Percentiles rank a stretch among this genome's conserved stretches.
Conservation (phyloP, 768 basidiomycete genomes). For the Hygrophorus russula region DNA sequence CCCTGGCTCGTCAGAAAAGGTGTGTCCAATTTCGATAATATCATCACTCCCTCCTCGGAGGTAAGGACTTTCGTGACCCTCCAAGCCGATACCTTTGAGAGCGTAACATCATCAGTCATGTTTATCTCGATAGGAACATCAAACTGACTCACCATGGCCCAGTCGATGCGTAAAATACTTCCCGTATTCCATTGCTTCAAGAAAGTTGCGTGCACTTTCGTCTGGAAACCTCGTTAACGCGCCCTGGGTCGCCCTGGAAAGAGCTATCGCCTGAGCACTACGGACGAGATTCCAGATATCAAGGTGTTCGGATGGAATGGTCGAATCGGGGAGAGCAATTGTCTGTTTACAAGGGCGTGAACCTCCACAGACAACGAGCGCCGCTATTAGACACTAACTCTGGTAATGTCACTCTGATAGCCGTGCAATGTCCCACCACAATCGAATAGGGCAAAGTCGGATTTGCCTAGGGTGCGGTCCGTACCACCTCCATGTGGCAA, state of each 20-base stretch:
- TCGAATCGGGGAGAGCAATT: conserved; percentile 47
- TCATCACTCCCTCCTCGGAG: conserved; percentile 57
- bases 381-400: conserved; percentile 32
- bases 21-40: conserved; percentile 49
- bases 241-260: conserved; percentile 34
- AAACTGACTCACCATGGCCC: conserved; percentile 49
- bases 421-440: conserved; percentile 61
- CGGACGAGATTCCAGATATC: conserved; percentile 57
- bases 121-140: not conserved
- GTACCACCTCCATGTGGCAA: conserved; percentile 77
- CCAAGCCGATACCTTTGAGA: conserved; percentile 64
- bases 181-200: conserved; percentile 33
- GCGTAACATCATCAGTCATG: conserved; percentile 7
- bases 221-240: conserved; percentile 47
- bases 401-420: conserved; percentile 69
- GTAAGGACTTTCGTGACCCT: conserved; percentile 77
- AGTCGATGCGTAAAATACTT: conserved; percentile 70
- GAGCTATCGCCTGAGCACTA: conserved; percentile 48
- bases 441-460: conserved; percentile 70
- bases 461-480: conserved; percentile 40
- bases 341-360: conserved; percentile 30
- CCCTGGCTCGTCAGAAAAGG: conserved; percentile 78
- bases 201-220: conserved; percentile 41
- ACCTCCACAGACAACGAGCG: conserved; percentile 7
- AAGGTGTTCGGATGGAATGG: conserved; percentile 40